Percentiles rank a stretch among this genome's conserved stretches.
phyloP scores from a whole-genome alignment of 2,329 filamentous ascomycete genomes.

The Pyrenophora tritici-repentis region DNA sequence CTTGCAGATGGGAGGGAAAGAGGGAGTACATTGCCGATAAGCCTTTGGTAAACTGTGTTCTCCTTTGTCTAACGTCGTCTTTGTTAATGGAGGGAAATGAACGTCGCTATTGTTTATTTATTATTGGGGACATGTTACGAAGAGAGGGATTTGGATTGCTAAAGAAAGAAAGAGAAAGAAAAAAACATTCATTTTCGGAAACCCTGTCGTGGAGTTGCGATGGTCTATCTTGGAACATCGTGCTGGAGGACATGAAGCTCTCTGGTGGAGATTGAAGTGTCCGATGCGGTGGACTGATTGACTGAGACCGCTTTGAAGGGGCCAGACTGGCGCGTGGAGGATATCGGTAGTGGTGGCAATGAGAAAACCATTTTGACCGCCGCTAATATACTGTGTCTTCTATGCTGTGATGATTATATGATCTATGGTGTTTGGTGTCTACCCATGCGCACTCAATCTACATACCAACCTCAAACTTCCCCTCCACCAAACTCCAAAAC shows the following conservation, averaged over 20 bases:
- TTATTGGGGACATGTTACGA: background rate
- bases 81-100: conserved; percentile 13
- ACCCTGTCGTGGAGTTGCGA: conserved; percentile 26
- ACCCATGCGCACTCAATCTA: conserved; percentile 8
- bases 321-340: conserved; percentile 27
- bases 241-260: conserved; percentile 29
- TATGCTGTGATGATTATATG: conserved; percentile 9
- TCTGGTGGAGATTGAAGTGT: conserved; percentile 22
- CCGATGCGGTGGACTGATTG: conserved; percentile 29
- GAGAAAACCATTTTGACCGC: conserved; percentile 32
- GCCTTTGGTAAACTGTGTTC: conserved; percentile 33
- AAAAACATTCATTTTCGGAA: conserved; percentile 27
- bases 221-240: conserved; percentile 23
- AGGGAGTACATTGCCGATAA: conserved; percentile 38
- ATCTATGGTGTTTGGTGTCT: conserved; percentile 1
- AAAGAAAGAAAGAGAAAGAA: conserved; percentile 10
- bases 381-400: conserved; percentile 23
- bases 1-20: conserved; percentile 20
- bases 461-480: conserved; percentile 51
- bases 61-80: conserved; percentile 35
- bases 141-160: background rate
- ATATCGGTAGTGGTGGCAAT: conserved; percentile 36
- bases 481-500: conserved; percentile 55
- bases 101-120: background rate
- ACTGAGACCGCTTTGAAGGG: conserved; percentile 33